These are phyloP conservation scores for Lentinula edodes DNA, from an alignment of 768 basidiomycete species.

Conservation along the genomic window DNA sequence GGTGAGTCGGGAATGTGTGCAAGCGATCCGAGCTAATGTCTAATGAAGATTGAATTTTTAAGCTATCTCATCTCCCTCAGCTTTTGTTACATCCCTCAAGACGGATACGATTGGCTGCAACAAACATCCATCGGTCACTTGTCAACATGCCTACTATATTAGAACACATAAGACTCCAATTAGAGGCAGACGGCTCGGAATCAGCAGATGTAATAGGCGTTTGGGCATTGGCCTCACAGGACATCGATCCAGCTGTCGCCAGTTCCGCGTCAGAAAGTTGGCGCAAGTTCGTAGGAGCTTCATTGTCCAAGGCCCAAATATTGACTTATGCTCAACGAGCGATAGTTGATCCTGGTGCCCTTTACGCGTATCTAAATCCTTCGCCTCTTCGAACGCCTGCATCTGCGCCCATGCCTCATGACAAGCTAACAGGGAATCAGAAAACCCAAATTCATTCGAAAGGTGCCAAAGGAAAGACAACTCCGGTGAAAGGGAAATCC, in stretches of 20 bases:
- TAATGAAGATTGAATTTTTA: neutral
- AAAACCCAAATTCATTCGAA: neutral
- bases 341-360: conserved; percentile 53
- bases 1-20: conserved; percentile 47
- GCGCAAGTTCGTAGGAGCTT: conserved; percentile 28
- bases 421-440: conserved; percentile 13
- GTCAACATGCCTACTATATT: conserved; percentile 48
- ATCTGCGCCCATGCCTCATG: conserved; percentile 17
- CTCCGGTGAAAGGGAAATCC: conserved; percentile 22
- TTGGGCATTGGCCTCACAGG: conserved; percentile 70
- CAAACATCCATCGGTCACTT: conserved; percentile 58
- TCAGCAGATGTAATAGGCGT: conserved; percentile 58
- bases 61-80: conserved; percentile 86
- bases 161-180: conserved; percentile 34
- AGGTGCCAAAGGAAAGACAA: neutral
- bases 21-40: conserved; percentile 6
- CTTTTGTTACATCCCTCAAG: conserved; percentile 79
- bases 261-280: conserved; percentile 48
- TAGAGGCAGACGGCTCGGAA: conserved; percentile 15
- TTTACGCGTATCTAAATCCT: conserved; percentile 63
- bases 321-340: conserved; percentile 50
- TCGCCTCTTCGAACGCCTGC: conserved; percentile 34
- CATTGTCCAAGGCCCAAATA: conserved; percentile 22
- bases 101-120: conserved; percentile 59
- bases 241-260: conserved; percentile 62